Conservation (phyloP, 1,284 basidiomycete species). For the Hemileccinum hortonii region DNA sequence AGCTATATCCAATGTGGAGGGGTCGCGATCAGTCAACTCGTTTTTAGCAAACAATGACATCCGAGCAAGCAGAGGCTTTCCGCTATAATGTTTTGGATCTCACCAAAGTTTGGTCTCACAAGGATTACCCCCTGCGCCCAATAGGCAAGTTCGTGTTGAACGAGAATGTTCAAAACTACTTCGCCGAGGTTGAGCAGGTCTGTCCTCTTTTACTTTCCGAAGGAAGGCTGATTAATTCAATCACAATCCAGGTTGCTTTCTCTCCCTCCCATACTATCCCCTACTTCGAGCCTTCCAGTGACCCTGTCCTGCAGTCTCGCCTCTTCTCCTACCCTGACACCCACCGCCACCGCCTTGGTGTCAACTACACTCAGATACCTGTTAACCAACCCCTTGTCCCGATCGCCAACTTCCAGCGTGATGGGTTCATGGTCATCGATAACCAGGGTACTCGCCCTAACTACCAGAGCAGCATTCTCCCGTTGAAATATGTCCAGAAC, state of each 20-base stretch:
- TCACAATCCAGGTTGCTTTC: constrained; percentile 64
- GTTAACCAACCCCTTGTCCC: constrained; percentile 79
- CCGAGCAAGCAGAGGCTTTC: constrained; percentile 86
- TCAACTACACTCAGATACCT: constrained; percentile 88
- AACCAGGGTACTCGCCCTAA: constrained; percentile 85
- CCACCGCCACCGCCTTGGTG: constrained; percentile 83
- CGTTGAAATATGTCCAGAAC: constrained; percentile 50
- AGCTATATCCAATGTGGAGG: background rate
- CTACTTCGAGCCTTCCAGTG: constrained; percentile 85
- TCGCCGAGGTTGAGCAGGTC: constrained; percentile 85
- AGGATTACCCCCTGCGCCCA: constrained; percentile 81
- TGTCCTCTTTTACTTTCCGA: constrained; percentile 14
- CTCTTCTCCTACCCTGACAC: constrained; percentile 96
- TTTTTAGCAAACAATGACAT: constrained; percentile 82
- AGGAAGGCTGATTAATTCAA: constrained; percentile 18
- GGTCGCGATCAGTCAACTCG: constrained; percentile 11
- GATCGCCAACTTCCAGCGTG: constrained; percentile 86
- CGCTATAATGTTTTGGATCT: constrained; percentile 88
- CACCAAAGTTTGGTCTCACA: constrained; percentile 88
- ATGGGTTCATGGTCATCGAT: constrained; percentile 64
- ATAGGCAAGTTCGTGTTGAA: constrained; percentile 86
- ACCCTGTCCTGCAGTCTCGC: constrained; percentile 90
- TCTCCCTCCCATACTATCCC: constrained; percentile 83
- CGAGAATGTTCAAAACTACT: constrained; percentile 85
- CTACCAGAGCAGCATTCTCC: constrained; percentile 76